These are phyloP conservation scores for Alopecurus myosuroides DNA, from an alignment of 176 grass and related monocot species.

Conservation along the genomic window DNA sequence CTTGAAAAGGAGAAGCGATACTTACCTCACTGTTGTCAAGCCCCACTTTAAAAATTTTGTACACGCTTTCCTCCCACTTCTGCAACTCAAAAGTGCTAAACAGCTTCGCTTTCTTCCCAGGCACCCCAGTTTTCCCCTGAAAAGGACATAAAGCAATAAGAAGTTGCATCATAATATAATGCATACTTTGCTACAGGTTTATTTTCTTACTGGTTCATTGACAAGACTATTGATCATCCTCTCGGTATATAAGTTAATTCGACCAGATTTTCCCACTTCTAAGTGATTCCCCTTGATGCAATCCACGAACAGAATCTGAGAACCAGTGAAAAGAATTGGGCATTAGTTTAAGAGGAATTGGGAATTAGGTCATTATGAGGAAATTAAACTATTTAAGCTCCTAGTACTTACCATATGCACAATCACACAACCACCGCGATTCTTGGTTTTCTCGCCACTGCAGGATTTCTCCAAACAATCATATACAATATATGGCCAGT, in stretches of 20 bases:
- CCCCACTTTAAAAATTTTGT: too few species aligned
- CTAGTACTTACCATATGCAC: neutral
- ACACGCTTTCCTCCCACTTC: too few species aligned
- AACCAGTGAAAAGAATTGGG: conserved; percentile 18
- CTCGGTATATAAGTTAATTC: neutral
- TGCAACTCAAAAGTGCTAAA: too few species aligned
- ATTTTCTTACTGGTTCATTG: neutral
- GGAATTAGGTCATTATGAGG: neutral
- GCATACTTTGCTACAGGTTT: too few species aligned
- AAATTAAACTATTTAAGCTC: neutral
- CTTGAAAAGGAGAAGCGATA: neutral
- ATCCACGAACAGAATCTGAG: neutral
- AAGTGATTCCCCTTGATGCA: neutral
- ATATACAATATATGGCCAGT: too few species aligned
- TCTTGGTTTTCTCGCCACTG: too few species aligned
- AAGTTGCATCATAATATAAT: too few species aligned
- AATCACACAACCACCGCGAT: neutral
- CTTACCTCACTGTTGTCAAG: too few species aligned
- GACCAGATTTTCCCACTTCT: neutral
- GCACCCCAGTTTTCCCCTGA: too few species aligned
- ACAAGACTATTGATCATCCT: neutral
- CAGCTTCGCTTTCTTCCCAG: too few species aligned
- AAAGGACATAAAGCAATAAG: too few species aligned
- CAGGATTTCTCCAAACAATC: too few species aligned
- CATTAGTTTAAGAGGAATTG: conserved; percentile 9